Conservation (phyloP, 345 rosid genomes). For the Angophora floribunda region DNA sequence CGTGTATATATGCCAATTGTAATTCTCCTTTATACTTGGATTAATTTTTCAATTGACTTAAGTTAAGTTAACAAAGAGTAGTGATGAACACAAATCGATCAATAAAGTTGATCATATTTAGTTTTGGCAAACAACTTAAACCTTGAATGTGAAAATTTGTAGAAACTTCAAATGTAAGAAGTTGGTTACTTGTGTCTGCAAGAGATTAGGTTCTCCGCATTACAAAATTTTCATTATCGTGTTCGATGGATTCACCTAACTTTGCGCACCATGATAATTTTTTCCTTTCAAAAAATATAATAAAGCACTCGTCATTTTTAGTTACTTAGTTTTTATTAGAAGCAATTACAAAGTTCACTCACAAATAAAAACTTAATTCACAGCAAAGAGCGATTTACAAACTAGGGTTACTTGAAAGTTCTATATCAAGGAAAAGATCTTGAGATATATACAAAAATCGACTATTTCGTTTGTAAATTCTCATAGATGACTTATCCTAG, state of each 20-base stretch:
- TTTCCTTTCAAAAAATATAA: not conserved
- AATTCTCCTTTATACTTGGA: not conserved
- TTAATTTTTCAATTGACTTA: not conserved
- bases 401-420: not conserved
- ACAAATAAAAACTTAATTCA: not conserved
- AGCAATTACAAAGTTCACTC: not conserved
- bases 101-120: not conserved
- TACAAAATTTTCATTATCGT: not conserved
- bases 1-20: not conserved
- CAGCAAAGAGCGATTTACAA: rapidly evolving
- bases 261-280: not conserved
- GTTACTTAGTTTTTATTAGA: not conserved
- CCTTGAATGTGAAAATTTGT: not conserved
- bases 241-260: not conserved
- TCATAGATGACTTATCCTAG: not conserved
- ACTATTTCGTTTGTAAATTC: not conserved
- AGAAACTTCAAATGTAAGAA: not conserved
- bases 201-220: not conserved
- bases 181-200: not conserved
- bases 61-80: not conserved
- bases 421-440: not conserved
- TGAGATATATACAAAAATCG: not conserved
- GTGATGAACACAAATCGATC: not conserved
- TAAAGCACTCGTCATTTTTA: not conserved
- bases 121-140: not conserved